These are phyloP conservation scores for Lactarius evosmus DNA, from an alignment of 768 basidiomycete species.

Conservation along the genomic window DNA sequence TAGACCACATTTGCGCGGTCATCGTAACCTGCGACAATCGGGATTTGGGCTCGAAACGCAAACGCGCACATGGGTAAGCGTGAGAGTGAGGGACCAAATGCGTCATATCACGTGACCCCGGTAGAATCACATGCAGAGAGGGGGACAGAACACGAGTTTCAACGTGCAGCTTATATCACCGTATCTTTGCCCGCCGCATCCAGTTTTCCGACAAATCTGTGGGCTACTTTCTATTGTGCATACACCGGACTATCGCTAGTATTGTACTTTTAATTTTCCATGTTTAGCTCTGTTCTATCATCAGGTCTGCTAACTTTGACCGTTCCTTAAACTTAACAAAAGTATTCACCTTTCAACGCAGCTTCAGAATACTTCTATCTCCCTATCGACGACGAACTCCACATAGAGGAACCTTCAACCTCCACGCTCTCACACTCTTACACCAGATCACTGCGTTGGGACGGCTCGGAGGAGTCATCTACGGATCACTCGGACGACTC, in stretches of 20 bases:
- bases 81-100: conserved; percentile 1
- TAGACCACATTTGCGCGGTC: not conserved
- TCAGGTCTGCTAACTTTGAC: conserved; percentile 22
- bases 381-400: conserved; percentile 56
- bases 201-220: conserved; percentile 7
- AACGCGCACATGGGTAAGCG: not conserved
- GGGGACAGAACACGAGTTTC: not conserved
- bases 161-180: conserved; percentile 3
- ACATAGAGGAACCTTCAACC: conserved; percentile 43
- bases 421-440: conserved; percentile 34
- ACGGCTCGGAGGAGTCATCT: conserved; percentile 18
- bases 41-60: not conserved
- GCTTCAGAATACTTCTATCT: conserved; percentile 63
- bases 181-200: not conserved
- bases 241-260: not conserved
- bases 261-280: conserved; percentile 8
- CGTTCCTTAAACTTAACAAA: not conserved
- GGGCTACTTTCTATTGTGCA: conserved; percentile 1
- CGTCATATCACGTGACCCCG: conserved; percentile 4
- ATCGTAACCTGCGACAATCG: not conserved
- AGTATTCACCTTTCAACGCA: conserved; percentile 29
- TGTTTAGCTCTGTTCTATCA: conserved; percentile 27
- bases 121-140: conserved; percentile 18
- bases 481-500: conserved; percentile 28
- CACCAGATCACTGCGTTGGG: conserved; percentile 35